phyloP scores from a whole-genome alignment of 371 early-diverging fungal genomes.

The Haplosporangium sp. region DNA sequence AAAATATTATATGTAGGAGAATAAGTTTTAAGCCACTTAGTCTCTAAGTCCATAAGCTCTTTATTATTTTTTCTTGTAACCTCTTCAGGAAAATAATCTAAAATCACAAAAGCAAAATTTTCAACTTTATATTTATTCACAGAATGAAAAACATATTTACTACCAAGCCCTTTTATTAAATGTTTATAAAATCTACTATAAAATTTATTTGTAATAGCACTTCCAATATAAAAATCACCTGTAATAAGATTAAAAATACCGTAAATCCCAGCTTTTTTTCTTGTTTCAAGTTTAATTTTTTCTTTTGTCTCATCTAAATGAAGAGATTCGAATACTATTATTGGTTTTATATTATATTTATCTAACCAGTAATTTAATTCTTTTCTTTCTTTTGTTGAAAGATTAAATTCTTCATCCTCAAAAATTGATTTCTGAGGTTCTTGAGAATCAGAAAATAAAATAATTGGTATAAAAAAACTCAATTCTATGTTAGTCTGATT shows the following conservation, averaged over 20 bases:
- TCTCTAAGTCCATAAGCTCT: slow-evolving; percentile 27
- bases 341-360: neutral
- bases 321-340: neutral
- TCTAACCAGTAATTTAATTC: neutral
- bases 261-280: slow-evolving; percentile 14
- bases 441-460: too few species aligned
- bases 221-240: slow-evolving; percentile 26
- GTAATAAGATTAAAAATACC: slow-evolving; percentile 21
- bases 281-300: slow-evolving; percentile 5
- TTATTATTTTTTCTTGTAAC: slow-evolving; percentile 42
- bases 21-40: slow-evolving; percentile 40
- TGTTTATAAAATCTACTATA: slow-evolving; percentile 29
- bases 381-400: too few species aligned
- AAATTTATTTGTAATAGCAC: slow-evolving; percentile 27
- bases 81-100: slow-evolving; percentile 27
- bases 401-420: too few species aligned
- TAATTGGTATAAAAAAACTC: neutral
- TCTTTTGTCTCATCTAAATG: neutral
- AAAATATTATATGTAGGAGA: slow-evolving; percentile 39
- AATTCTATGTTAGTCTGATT: neutral
- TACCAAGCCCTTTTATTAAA: slow-evolving; percentile 23
- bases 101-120: slow-evolving; percentile 22
- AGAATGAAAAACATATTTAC: slow-evolving; percentile 16
- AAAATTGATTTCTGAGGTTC: too few species aligned
- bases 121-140: slow-evolving; percentile 21